phyloP scores from a whole-genome alignment of 2,329 filamentous ascomycete species.

The Cercospora sesami region DNA sequence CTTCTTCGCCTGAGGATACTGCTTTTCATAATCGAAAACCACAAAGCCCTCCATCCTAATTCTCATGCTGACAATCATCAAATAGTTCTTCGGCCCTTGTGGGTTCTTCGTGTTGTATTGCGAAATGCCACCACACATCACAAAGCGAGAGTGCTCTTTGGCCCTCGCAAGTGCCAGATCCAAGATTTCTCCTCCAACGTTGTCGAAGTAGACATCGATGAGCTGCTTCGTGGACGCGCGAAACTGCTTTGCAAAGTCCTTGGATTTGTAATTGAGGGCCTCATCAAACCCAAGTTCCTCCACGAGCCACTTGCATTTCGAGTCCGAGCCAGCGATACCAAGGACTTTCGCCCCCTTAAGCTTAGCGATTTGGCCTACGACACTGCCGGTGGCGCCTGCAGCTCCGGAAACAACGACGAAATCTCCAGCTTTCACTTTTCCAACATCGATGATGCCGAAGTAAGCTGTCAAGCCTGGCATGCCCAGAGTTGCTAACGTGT shows the following conservation, averaged over 20 bases:
- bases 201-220: conserved; percentile 69
- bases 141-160: conserved; percentile 62
- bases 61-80: conserved; percentile 55
- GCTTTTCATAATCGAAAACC: conserved; percentile 64
- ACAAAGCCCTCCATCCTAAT: conserved; percentile 71
- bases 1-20: conserved; percentile 58
- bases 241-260: conserved; percentile 62
- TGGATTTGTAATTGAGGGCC: conserved; percentile 68
- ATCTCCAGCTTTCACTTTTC: conserved; percentile 66
- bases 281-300: conserved; percentile 66
- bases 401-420: conserved; percentile 76
- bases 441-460: conserved; percentile 70
- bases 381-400: conserved; percentile 73
- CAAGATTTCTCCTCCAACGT: conserved; percentile 69
- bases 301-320: conserved; percentile 67
- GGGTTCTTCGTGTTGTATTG: conserved; percentile 62
- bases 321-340: conserved; percentile 65
- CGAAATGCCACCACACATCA: conserved; percentile 69
- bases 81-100: conserved; percentile 58
- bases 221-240: conserved; percentile 56
- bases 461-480: conserved; percentile 74
- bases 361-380: conserved; percentile 77
- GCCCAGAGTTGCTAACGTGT: conserved; percentile 46
- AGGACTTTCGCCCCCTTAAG: conserved; percentile 65
- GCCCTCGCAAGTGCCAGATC: conserved; percentile 64